Conservation (phyloP, 2,329 filamentous ascomycete species). For the Penicillium sp. region DNA sequence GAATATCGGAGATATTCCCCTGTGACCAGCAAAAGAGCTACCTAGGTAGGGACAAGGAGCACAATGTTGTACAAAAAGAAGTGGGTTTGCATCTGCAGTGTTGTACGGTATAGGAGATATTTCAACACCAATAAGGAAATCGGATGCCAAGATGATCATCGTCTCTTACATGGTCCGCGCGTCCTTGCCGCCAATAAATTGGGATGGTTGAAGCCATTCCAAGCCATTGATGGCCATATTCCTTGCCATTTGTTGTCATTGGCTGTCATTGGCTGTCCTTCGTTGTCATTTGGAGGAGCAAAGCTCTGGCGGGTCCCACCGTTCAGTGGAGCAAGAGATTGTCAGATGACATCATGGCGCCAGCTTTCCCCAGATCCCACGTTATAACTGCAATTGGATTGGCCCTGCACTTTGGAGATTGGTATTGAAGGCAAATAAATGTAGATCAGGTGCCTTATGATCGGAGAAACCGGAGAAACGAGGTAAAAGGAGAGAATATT, state of each 20-base stretch:
- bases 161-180: background rate
- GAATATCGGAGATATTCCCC: background rate
- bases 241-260: too few species aligned
- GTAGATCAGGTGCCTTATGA: background rate
- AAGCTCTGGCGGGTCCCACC: background rate
- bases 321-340: background rate
- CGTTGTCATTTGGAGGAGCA: background rate
- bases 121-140: background rate
- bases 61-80: background rate
- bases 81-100: background rate
- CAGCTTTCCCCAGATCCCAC: constrained; percentile 2
- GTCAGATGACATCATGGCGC: background rate
- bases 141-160: background rate
- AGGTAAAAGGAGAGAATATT: too few species aligned
- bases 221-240: background rate
- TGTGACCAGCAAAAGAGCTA: background rate
- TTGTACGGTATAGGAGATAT: background rate
- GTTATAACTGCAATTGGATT: background rate
- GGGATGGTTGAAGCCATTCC: background rate
- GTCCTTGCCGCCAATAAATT: background rate
- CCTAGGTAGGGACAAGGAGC: background rate
- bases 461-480: background rate
- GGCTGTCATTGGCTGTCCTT: too few species aligned
- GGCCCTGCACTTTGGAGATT: too few species aligned
- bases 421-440: background rate